A percentile compares a stretch with the other conserved stretches of the same genome.
phyloP scores from a whole-genome alignment of 495 filamentous ascomycete genomes.

The Penicillium cosmopolitanum region DNA sequence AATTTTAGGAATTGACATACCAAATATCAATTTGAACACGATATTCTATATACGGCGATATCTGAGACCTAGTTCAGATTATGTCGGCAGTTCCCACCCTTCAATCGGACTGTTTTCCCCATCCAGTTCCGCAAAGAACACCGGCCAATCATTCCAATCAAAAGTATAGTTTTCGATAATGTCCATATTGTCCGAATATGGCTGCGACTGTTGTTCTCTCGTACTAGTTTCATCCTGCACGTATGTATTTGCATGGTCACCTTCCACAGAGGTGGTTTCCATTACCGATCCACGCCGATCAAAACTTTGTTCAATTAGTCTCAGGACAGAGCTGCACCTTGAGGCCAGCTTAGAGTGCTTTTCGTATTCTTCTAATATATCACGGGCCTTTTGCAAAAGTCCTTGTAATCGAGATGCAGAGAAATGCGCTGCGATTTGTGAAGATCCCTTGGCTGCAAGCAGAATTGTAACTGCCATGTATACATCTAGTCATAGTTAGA shows the following conservation, averaged over 20 bases:
- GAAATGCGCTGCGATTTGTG: constrained; percentile 18
- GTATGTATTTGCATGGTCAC: background rate
- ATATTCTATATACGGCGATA: too few species aligned
- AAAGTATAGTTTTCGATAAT: constrained; percentile 13
- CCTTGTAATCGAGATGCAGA: constrained; percentile 9
- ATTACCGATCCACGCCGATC: constrained; percentile 2
- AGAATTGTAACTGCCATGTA: constrained; percentile 23
- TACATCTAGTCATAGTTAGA: constrained; percentile 12
- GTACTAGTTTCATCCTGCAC: background rate
- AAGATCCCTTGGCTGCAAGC: constrained; percentile 18
- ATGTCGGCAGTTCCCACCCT: constrained; percentile 1
- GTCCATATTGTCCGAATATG: background rate
- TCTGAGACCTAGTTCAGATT: background rate
- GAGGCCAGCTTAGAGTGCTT: constrained; percentile 6
- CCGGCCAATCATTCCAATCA: constrained; percentile 21
- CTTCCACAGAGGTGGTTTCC: background rate
- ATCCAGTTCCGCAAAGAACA: constrained; percentile 19
- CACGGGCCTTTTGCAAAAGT: constrained; percentile 7
- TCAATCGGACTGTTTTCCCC: background rate
- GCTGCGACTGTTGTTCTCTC: background rate
- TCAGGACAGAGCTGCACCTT: constrained; percentile 10
- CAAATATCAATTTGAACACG: too few species aligned
- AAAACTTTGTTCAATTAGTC: constrained; percentile 6
- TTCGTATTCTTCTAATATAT: constrained; percentile 9
- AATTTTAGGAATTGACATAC: too few species aligned